Evolutionary conservation across 352 stramenopile species (phyloP).

Genomic region (Elongisporangium undulatum): DNA sequence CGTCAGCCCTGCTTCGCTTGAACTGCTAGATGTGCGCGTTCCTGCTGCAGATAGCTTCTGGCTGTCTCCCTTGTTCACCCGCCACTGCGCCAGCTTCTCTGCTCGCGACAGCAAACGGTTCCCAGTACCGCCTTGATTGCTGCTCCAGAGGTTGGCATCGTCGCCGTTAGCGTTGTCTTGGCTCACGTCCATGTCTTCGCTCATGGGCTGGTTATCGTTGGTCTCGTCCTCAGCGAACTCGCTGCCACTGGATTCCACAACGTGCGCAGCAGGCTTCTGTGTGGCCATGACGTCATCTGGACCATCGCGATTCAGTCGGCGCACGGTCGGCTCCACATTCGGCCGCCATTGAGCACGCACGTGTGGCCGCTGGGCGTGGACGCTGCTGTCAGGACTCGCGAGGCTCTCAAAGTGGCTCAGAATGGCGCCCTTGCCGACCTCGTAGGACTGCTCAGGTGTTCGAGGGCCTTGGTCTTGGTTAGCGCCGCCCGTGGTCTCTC

Average conservation of each 20-base stretch:
- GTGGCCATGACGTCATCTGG: not conserved
- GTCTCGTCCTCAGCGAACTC: not conserved
- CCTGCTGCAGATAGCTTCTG: not conserved
- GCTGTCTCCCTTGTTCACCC: not conserved
- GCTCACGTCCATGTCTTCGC: not conserved
- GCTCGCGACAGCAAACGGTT: conserved; percentile 10
- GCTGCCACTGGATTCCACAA: not conserved
- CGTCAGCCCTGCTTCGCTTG: not conserved
- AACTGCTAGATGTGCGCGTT: not conserved
- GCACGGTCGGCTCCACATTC: not conserved
- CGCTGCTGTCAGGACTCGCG: conserved; percentile 23
- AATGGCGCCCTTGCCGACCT: conserved; percentile 51
- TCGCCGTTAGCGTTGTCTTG: not conserved
- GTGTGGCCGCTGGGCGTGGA: not conserved
- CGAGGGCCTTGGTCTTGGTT: not conserved
- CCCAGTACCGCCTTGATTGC: not conserved
- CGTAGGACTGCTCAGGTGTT: conserved; percentile 18
- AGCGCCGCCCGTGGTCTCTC: not conserved
- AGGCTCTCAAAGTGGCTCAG: conserved; percentile 60
- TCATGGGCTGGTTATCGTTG: not conserved
- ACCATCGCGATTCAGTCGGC: not conserved
- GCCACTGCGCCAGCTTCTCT: conserved; percentile 19
- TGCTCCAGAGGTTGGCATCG: not conserved
- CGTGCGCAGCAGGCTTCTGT: not conserved
- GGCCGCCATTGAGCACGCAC: not conserved